phyloP scores from a whole-genome alignment of 805 yeast species.

The Schizosaccharomyces cryophilus region DNA sequence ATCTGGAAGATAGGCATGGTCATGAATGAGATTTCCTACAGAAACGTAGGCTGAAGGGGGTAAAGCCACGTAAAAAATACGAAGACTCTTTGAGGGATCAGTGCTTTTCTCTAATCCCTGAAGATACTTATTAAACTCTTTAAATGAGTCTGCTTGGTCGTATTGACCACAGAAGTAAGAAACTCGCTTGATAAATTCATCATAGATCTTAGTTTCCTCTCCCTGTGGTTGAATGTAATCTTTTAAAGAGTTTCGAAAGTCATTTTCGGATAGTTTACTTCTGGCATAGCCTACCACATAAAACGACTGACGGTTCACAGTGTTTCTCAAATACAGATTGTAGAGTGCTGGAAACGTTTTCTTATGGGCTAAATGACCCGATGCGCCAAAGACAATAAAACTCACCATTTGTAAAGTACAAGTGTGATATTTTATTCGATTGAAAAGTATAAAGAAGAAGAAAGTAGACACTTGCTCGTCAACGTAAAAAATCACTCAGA shows the following conservation, averaged over 20 bases:
- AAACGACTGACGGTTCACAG: constrained; percentile 17
- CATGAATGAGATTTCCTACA: constrained; percentile 53
- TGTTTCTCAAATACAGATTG: neutral
- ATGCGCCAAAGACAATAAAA: constrained; percentile 76
- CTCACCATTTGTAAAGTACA: neutral
- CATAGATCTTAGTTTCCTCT: constrained; percentile 11
- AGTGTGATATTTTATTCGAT: neutral
- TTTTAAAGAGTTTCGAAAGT: constrained; percentile 39
- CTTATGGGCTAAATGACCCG: constrained; percentile 87
- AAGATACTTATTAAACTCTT: constrained; percentile 28
- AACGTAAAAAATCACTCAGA: no score
- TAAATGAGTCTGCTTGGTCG: constrained; percentile 55
- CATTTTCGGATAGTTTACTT: constrained; percentile 42
- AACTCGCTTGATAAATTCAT: constrained; percentile 34
- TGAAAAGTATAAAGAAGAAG: no score
- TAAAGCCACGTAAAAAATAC: constrained; percentile 75
- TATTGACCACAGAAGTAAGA: constrained; percentile 58
- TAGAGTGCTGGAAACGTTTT: constrained; percentile 33
- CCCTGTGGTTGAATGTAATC: constrained; percentile 19
- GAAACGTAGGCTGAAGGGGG: constrained; percentile 79
- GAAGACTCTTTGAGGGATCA: constrained; percentile 26
- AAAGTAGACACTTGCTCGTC: no score
- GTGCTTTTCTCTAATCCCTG: constrained; percentile 32
- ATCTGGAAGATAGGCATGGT: constrained; percentile 31
- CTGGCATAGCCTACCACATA: constrained; percentile 84